These are phyloP conservation scores for Tagetes patula DNA, from an alignment of 129 eudicot species.

Conservation along the genomic window DNA sequence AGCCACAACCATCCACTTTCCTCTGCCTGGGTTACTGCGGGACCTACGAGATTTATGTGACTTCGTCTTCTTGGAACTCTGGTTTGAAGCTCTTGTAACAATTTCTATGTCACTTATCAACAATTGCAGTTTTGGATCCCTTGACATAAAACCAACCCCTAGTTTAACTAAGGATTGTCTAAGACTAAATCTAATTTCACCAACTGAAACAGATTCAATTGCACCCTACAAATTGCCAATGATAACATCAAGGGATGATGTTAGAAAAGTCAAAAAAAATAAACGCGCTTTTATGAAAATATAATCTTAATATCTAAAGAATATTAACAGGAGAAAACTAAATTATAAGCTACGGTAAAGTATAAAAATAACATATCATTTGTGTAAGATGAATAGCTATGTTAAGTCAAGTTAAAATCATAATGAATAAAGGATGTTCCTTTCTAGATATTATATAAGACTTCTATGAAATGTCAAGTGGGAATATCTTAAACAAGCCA, in stretches of 20 bases:
- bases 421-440: constrained; percentile 7
- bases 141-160: constrained; percentile 86
- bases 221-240: constrained; percentile 69
- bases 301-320: background rate
- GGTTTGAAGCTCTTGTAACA: constrained; percentile 64
- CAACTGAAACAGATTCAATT: constrained; percentile 80
- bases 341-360: constrained; percentile 12
- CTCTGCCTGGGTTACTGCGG: constrained; percentile 70
- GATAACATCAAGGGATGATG: constrained; percentile 21
- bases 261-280: constrained; percentile 12
- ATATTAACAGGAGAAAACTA: background rate
- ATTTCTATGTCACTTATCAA: constrained; percentile 83
- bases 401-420: constrained; percentile 3
- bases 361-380: constrained; percentile 13
- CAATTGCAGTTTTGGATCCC: constrained; percentile 87
- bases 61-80: constrained; percentile 48
- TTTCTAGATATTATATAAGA: constrained; percentile 8
- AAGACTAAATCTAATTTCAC: constrained; percentile 90
- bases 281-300: constrained; percentile 1
- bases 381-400: background rate
- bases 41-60: constrained; percentile 52
- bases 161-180: constrained; percentile 89
- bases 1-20: constrained; percentile 93
- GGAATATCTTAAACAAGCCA: constrained; percentile 5
- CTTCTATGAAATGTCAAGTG: background rate